phyloP scores from a whole-genome alignment of 495 filamentous ascomycete species.

The Neurospora pannonica region DNA sequence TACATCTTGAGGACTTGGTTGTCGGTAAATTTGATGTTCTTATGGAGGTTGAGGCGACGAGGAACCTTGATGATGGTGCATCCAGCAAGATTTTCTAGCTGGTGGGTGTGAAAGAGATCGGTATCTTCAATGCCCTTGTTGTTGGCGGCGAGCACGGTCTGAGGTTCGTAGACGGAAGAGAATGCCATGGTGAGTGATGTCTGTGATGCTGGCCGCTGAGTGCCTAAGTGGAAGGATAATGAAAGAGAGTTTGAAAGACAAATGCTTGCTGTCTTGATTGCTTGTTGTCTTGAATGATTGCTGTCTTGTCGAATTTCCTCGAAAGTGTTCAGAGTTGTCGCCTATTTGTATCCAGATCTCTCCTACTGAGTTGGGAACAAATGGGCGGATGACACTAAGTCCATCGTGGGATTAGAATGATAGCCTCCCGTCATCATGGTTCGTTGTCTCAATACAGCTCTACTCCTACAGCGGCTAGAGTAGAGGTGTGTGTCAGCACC shows the following conservation, averaged over 20 bases:
- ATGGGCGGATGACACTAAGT: background rate
- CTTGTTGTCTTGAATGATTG: background rate
- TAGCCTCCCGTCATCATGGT: background rate
- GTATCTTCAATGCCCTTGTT: background rate
- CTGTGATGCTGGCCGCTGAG: background rate
- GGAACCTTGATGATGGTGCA: background rate
- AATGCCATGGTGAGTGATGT: background rate
- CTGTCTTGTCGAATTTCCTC: background rate
- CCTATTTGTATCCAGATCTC: background rate
- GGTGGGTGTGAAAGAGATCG: background rate
- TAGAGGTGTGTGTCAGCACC: background rate
- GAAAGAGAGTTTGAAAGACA: background rate
- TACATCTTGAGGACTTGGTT: background rate
- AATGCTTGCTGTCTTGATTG: background rate
- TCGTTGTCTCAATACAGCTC: background rate
- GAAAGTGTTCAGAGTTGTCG: background rate
- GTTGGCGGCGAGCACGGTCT: background rate
- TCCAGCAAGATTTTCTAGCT: background rate
- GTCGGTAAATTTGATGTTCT: background rate
- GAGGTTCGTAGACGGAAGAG: background rate
- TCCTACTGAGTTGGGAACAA: background rate
- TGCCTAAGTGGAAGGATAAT: background rate
- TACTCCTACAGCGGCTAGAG: background rate
- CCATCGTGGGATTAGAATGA: background rate
- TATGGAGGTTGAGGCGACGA: background rate